These are phyloP conservation scores for Antrodiella citrinella DNA, from an alignment of 768 basidiomycete genomes.

Conservation along the genomic window DNA sequence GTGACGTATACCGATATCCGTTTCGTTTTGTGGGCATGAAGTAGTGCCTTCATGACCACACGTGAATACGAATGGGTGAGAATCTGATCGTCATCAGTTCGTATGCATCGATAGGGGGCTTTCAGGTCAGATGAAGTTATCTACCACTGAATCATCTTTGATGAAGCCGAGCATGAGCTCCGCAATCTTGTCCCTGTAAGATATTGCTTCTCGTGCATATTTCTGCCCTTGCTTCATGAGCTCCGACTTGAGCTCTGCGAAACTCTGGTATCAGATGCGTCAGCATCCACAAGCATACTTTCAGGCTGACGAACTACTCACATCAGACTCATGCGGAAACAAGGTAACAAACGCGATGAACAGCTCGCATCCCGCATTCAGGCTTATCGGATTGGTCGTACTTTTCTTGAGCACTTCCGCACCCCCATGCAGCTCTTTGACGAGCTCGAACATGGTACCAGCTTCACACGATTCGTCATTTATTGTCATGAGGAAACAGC, in stretches of 20 bases:
- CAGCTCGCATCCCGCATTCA: conserved; percentile 85
- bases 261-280: conserved; percentile 43
- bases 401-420: conserved; percentile 52
- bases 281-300: too few relatives aligned
- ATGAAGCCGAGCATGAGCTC: conserved; percentile 86
- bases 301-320: too few relatives aligned
- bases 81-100: conserved; percentile 46
- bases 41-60: conserved; percentile 88
- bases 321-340: conserved; percentile 75
- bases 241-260: conserved; percentile 75
- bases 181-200: conserved; percentile 87
- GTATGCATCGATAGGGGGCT: conserved; percentile 11
- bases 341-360: conserved; percentile 86
- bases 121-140: conserved; percentile 13
- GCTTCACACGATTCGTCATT: conserved; percentile 34
- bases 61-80: conserved; percentile 96
- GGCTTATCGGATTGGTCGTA: conserved; percentile 72
- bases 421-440: conserved; percentile 72
- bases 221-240: conserved; percentile 74
- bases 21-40: conserved; percentile 85
- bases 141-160: conserved; percentile 86
- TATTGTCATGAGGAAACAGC: conserved; percentile 2
- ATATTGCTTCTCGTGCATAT: conserved; percentile 71
- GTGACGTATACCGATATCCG: conserved; percentile 97
- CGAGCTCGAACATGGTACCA: conserved; percentile 90